Evolutionary conservation across 352 stramenopile genomes (phyloP).

Genomic region (Globisporangium emineosum): DNA sequence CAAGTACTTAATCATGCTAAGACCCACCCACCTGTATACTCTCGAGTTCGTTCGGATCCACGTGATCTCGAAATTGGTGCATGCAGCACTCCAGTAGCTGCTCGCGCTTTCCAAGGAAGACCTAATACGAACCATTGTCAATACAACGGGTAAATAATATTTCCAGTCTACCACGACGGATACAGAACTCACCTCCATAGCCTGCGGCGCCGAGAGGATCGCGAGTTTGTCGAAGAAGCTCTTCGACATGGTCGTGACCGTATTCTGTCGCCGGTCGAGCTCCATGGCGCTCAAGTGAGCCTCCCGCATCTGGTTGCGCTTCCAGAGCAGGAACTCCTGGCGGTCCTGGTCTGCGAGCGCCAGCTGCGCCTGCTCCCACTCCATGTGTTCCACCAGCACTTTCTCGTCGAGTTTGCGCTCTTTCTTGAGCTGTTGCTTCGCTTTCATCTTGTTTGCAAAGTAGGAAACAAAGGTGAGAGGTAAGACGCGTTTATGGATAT

Average conservation of each 20-base stretch:
- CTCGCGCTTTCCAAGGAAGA: constrained; percentile 30
- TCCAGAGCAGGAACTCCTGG: constrained; percentile 4
- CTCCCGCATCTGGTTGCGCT: constrained; percentile 23
- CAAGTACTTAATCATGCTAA: neutral
- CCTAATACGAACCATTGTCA: constrained; percentile 8
- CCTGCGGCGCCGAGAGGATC: constrained; percentile 25
- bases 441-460: constrained; percentile 20
- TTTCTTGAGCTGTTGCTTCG: constrained; percentile 17
- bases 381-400: constrained; percentile 29
- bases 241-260: constrained; percentile 25
- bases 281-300: constrained; percentile 27
- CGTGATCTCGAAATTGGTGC: constrained; percentile 22
- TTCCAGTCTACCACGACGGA: neutral
- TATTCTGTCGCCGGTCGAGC: constrained; percentile 24
- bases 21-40: constrained; percentile 20
- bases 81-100: constrained; percentile 27
- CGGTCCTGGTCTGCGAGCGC: constrained; percentile 17
- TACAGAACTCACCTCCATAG: constrained; percentile 25
- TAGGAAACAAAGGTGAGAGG: neutral
- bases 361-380: constrained; percentile 35
- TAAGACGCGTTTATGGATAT: neutral
- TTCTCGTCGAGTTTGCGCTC: constrained; percentile 30
- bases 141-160: neutral
- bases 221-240: constrained; percentile 50
- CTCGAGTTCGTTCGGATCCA: constrained; percentile 18